Evolutionary conservation across 2,329 filamentous ascomycete genomes (phyloP), one percentile per base, ranked within the genome.

Genomic region (Clarireedia sp.): DNA sequence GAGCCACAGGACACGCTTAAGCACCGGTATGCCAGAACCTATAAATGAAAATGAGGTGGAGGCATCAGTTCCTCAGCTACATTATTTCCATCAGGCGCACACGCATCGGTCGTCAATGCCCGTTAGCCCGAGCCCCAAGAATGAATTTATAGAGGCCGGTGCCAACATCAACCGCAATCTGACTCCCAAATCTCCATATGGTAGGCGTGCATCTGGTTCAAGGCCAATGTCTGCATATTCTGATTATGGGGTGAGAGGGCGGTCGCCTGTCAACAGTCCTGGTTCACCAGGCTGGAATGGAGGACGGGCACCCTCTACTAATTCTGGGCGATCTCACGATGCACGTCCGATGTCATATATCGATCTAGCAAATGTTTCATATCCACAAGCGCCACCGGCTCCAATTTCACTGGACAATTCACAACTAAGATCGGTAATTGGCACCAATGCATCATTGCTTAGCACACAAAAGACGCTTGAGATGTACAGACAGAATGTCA

Each of bases 401-500:
- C 59, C 65, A 17, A 66, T 69, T 19, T 65, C 67, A 21, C 78
- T 95, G 57, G 89, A 95, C 70, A 96, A 97, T 68, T 83, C 87
- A 10, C 80, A 87, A 60, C 75, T 99, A 48, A 86, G 89, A 58
- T 83, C 79, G 55, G 85, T 82, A 16, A 85, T 99, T 23, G 94
- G 94, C 45, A 87, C 83, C 67, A 95, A 95, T 73, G 92, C 92
- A 3, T 96, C 91, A 19, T 78, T 99, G 12, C 80, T 99, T 29
- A 91, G 90, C 66, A 86, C 89, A 36, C 89, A 92, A 68, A 91
- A 97, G 73, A 99, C 94, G 1, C 80, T 99, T 48, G 91, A 97
- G 54, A 96, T 97, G 92, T 99, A 99, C 71, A 82, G 92, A 45
- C 86, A 87, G 54, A 99, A 97, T 67, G 89, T 96, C 57, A 97